A percentile compares a stretch with the other conserved stretches of the same genome.
phyloP scores from a whole-genome alignment of 768 basidiomycete species.

The Termitomyces sp. region DNA sequence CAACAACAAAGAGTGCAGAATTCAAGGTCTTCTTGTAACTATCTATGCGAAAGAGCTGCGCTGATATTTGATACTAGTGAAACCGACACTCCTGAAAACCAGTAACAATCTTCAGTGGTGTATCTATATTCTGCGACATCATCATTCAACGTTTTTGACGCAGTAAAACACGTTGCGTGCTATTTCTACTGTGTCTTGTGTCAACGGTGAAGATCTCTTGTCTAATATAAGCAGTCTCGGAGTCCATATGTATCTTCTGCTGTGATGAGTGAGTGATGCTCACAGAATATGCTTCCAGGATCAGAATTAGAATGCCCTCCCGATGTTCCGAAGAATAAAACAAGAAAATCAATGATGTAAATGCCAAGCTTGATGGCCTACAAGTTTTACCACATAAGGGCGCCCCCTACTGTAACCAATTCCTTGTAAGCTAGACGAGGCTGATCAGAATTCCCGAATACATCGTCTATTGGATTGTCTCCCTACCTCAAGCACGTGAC shows the following conservation, averaged over 20 bases:
- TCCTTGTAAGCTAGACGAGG: neutral
- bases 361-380: neutral
- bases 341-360: slow-evolving; percentile 3
- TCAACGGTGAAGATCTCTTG: neutral
- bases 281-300: neutral
- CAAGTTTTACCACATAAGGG: neutral
- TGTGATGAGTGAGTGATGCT: neutral
- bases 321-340: neutral
- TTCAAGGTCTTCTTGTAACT: neutral
- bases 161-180: neutral
- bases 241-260: slow-evolving; percentile 13
- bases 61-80: neutral
- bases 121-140: slow-evolving; percentile 19
- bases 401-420: neutral
- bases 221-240: slow-evolving; percentile 9
- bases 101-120: slow-evolving; percentile 19
- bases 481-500: too few relatives aligned
- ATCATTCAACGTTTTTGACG: neutral
- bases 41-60: neutral
- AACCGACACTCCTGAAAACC: neutral
- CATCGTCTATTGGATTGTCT: neutral
- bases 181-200: neutral
- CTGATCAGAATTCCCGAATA: neutral
- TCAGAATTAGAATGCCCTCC: neutral
- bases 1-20: neutral